Percentiles rank a stretch among this genome's conserved stretches.
Conservation (phyloP, 495 filamentous ascomycete species). For the Aspergillus ostianus region DNA sequence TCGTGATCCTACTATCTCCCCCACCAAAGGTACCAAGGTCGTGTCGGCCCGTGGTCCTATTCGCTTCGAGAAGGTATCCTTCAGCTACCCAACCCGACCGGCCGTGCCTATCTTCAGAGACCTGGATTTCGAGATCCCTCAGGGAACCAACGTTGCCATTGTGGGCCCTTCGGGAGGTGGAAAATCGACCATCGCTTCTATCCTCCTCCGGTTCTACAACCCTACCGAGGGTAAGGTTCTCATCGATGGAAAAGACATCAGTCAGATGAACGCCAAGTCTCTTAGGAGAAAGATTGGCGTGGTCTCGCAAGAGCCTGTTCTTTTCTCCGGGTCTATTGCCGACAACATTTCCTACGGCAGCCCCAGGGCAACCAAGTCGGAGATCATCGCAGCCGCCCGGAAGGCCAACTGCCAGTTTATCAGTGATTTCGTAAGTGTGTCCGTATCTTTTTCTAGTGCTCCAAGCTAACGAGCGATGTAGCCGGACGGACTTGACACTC, state of each 20-base stretch:
- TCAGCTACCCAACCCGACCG: constrained; percentile 88
- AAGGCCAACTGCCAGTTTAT: constrained; percentile 98
- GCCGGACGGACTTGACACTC: constrained; percentile 92
- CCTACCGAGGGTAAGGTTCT: constrained; percentile 74
- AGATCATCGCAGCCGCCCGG: constrained; percentile 82
- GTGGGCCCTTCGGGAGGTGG: constrained; percentile 94
- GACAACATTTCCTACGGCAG: constrained; percentile 96
- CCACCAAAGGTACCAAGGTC: constrained; percentile 76
- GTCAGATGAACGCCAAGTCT: constrained; percentile 86
- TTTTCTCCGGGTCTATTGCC: constrained; percentile 93
- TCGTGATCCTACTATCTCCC: constrained; percentile 78
- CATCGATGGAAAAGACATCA: constrained; percentile 83
- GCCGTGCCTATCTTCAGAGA: constrained; percentile 88
- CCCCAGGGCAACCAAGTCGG: constrained; percentile 70
- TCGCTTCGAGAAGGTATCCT: constrained; percentile 77
- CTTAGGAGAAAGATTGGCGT: constrained; percentile 92
- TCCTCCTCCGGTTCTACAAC: constrained; percentile 88
- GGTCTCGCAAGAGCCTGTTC: constrained; percentile 91
- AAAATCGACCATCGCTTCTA: constrained; percentile 88
- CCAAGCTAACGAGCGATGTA: constrained; percentile 22
- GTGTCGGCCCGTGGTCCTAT: constrained; percentile 82
- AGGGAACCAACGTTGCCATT: constrained; percentile 91
- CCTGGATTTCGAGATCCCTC: constrained; percentile 85
- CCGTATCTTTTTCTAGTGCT: background rate
- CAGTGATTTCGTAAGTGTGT: constrained; percentile 71